Percentiles rank a stretch among this genome's conserved stretches.
phyloP scores from a whole-genome alignment of 129 eudicot species.

The Silybum marianum region DNA sequence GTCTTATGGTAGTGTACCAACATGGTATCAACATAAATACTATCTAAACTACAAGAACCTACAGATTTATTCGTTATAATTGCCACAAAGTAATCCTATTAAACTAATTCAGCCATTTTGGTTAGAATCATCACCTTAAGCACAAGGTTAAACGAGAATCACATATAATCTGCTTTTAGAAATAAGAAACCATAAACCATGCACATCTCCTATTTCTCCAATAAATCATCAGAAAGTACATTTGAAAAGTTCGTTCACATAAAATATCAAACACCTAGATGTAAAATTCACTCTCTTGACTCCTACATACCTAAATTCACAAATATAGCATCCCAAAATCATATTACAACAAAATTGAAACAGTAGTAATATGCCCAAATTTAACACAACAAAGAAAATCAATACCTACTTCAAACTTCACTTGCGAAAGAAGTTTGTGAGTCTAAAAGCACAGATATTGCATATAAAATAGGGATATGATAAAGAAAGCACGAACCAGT shows the following conservation, averaged over 20 bases:
- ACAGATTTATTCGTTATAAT: not conserved
- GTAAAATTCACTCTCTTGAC: constrained; percentile 1
- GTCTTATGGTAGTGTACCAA: not conserved
- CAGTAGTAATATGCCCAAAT: not conserved
- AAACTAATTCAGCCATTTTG: not conserved
- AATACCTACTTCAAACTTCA: not conserved
- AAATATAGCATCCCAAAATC: not conserved
- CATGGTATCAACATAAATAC: not conserved
- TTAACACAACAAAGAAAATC: not conserved
- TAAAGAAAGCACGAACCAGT: constrained; percentile 16
- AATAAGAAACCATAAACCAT: not conserved
- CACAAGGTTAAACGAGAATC: not conserved
- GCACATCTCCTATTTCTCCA: not conserved
- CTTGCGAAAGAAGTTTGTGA: not conserved
- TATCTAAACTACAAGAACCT: not conserved
- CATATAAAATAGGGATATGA: not conserved
- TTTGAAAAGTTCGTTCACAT: not conserved
- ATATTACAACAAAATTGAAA: constrained; percentile 6
- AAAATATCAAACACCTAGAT: constrained; percentile 24
- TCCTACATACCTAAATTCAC: not conserved
- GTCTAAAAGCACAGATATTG: not conserved
- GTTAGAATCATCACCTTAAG: not conserved
- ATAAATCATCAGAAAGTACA: not conserved
- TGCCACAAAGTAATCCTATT: not conserved
- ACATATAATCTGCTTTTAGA: not conserved